A percentile compares a stretch with the other conserved stretches of the same genome.
phyloP scores from a whole-genome alignment of 192 early-diverging fungal genomes.

The Oehlia diaphana region DNA sequence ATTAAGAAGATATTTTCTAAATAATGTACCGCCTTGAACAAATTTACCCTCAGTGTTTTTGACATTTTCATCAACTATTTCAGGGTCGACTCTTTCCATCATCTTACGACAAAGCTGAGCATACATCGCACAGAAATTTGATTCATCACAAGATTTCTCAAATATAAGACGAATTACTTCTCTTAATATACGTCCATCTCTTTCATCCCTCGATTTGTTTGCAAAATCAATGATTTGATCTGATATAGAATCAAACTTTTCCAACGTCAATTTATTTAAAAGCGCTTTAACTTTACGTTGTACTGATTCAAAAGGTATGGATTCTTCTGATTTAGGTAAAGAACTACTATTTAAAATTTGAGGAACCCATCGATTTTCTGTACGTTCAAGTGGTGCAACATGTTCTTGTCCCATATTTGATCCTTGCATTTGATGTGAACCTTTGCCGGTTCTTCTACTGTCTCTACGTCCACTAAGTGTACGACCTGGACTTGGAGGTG shows the following conservation, averaged over 20 bases:
- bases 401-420: constrained; percentile 57
- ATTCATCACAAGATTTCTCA: constrained; percentile 95
- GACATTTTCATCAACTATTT: constrained; percentile 63
- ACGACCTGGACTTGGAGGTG: constrained; percentile 42
- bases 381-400: constrained; percentile 77
- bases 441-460: constrained; percentile 55
- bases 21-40: constrained; percentile 63
- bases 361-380: constrained; percentile 83
- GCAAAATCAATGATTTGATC: constrained; percentile 80
- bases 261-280: constrained; percentile 96
- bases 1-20: constrained; percentile 91
- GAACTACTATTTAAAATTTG: constrained; percentile 47
- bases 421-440: constrained; percentile 44
- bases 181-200: constrained; percentile 70
- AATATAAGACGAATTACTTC: constrained; percentile 86
- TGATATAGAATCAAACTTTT: constrained; percentile 89
- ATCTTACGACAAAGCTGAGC: constrained; percentile 83
- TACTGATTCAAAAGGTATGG: constrained; percentile 55
- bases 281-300: constrained; percentile 83
- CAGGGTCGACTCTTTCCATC: constrained; percentile 60
- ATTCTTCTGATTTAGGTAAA: constrained; percentile 39
- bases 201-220: constrained; percentile 66
- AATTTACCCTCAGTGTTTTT: constrained; percentile 56
- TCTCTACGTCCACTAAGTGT: constrained; percentile 56
- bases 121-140: constrained; percentile 88